Evolutionary conservation across 139 green algal species (phyloP).

Genomic region (Chloropicon primus): DNA sequence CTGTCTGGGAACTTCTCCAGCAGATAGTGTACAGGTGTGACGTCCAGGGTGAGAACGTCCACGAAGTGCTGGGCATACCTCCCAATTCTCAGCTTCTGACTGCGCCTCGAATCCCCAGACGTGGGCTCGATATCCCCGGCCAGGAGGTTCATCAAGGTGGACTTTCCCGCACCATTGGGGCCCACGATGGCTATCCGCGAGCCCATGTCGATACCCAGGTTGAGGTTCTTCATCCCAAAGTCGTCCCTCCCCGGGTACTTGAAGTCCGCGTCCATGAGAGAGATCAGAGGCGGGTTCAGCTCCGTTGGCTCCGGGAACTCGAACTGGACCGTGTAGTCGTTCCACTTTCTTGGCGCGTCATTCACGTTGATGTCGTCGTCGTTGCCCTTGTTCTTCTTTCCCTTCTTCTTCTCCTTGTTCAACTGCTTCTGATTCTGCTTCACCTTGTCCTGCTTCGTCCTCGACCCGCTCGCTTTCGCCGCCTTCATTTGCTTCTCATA

Average conservation of each 20-base stretch:
- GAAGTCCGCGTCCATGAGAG: slow-evolving; percentile 78
- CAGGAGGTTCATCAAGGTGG: slow-evolving; percentile 97
- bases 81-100: slow-evolving; percentile 87
- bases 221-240: slow-evolving; percentile 71
- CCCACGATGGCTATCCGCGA: slow-evolving; percentile 86
- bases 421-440: slow-evolving; percentile 3
- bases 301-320: slow-evolving; percentile 92
- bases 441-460: slow-evolving; percentile 49
- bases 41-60: slow-evolving; percentile 84
- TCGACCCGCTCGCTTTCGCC: slow-evolving; percentile 34
- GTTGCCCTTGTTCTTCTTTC: slow-evolving; percentile 19
- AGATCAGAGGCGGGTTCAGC: slow-evolving; percentile 67
- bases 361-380: slow-evolving; percentile 24
- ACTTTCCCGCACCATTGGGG: slow-evolving; percentile 84
- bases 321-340: slow-evolving; percentile 81
- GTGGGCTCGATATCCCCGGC: slow-evolving; percentile 82
- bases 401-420: neutral
- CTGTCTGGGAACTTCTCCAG: slow-evolving; percentile 40
- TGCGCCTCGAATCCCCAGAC: slow-evolving; percentile 65
- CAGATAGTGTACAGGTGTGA: slow-evolving; percentile 87
- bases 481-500: slow-evolving; percentile 45
- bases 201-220: slow-evolving; percentile 98
- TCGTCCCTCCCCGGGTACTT: slow-evolving; percentile 68
- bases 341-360: slow-evolving; percentile 45
- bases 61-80: slow-evolving; percentile 87